These are phyloP conservation scores for Gossypium laxum DNA, from an alignment of 441 rosid species.

Conservation along the genomic window DNA sequence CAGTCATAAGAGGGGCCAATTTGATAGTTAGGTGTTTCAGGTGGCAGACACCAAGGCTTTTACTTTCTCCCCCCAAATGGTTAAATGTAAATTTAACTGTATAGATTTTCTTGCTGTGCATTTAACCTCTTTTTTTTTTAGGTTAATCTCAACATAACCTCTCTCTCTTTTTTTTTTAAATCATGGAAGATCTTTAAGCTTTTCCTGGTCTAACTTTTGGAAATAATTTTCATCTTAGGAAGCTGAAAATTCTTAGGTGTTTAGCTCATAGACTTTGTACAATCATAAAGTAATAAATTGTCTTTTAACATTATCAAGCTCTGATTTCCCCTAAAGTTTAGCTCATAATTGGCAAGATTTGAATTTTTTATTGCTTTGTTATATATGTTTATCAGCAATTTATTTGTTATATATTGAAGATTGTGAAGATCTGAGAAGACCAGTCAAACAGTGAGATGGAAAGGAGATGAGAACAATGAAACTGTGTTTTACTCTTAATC, in stretches of 20 bases:
- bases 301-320: background rate
- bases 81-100: slow-evolving; percentile 30
- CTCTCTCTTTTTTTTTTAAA: background rate
- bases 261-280: slow-evolving; percentile 1
- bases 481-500: too few relatives aligned
- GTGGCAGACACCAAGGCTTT: slow-evolving; percentile 15
- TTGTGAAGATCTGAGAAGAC: too few relatives aligned
- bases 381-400: too few relatives aligned
- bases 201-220: background rate
- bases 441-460: too few relatives aligned
- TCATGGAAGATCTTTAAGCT: background rate
- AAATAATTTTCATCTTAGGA: slow-evolving; percentile 1
- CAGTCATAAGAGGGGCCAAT: slow-evolving; percentile 27
- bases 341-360: too few relatives aligned
- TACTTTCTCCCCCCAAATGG: background rate
- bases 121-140: slow-evolving; percentile 7
- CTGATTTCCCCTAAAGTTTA: background rate
- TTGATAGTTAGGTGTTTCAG: background rate
- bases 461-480: too few relatives aligned
- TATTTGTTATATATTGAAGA: too few relatives aligned
- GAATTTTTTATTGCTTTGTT: too few relatives aligned
- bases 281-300: background rate
- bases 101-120: slow-evolving; percentile 30
- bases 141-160: slow-evolving; percentile 7
- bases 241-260: background rate